These are phyloP conservation scores for Saposhnikovia divaricata DNA, from an alignment of 129 eudicot species.

Conservation along the genomic window DNA sequence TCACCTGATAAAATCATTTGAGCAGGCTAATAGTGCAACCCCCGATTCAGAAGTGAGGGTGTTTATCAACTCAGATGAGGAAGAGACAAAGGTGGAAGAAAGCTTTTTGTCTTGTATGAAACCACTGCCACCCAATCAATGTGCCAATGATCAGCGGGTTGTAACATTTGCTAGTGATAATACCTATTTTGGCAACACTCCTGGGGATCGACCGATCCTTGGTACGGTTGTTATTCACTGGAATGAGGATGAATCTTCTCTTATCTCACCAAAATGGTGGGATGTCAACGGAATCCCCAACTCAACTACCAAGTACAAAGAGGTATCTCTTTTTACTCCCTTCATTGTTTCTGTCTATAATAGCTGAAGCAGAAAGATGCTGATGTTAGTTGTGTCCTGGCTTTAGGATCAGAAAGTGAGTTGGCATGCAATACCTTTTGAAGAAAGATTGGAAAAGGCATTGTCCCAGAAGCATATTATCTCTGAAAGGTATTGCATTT, in stretches of 20 bases:
- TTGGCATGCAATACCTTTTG: too few species aligned
- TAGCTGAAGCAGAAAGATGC: too few species aligned
- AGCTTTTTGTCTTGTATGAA: conserved; percentile 61
- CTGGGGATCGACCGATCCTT: conserved; percentile 64
- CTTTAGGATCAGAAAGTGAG: too few species aligned
- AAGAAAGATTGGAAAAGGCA: too few species aligned
- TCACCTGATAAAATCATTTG: conserved; percentile 26
- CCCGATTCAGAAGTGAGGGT: conserved; percentile 22
- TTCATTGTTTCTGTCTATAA: too few species aligned
- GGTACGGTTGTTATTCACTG: conserved; percentile 86
- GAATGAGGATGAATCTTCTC: conserved; percentile 51
- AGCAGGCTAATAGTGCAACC: conserved; percentile 21
- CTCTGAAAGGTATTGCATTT: too few species aligned
- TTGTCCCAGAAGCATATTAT: too few species aligned
- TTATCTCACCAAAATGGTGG: conserved; percentile 64
- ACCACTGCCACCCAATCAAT: conserved; percentile 34
- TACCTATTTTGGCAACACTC: conserved; percentile 35
- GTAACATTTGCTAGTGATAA: conserved; percentile 20
- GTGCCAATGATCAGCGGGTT: conserved; percentile 13
- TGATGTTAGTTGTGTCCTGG: too few species aligned
- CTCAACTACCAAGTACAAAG: conserved; percentile 71
- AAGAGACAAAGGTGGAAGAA: conserved; percentile 40
- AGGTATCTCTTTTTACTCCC: too few species aligned
- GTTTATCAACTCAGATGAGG: conserved; percentile 20
- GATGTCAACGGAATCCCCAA: conserved; percentile 89